Evolutionary conservation across 2,329 filamentous ascomycete genomes (phyloP), one percentile per base, ranked within the genome.

Genomic region (Dactylellina sp.): DNA sequence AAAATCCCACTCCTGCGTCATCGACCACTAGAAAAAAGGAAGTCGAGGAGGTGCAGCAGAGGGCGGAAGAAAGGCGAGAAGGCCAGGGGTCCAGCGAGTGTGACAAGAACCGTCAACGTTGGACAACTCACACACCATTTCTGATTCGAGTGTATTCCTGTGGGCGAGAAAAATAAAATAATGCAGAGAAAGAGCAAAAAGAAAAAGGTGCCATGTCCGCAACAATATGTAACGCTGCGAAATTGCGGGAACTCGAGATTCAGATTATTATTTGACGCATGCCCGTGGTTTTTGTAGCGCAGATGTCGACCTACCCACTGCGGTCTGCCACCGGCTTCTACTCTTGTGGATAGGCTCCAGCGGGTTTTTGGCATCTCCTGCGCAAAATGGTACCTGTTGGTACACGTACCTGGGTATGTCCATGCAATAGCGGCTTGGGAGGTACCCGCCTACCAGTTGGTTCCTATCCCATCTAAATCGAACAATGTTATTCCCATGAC

Each of bases 61-160:
- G 65, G 50, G 61, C 61, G 70, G 70, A 66, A 74, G 61, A 66
- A 74, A 74, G 56, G 70, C 70, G 70, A 74, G 61, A 62, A 47
- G 60, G 52, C 68, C 59, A 65, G 70, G 70, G 60, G 39, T 50
- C 47, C 61, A 16, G 24, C 32, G 25, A 55, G 61, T 62, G 61
- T 64, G 70, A 66, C 61, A 62, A 53, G 56, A 46, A 50, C 56
- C 44, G 47, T 66, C 56, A 53, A 65, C 49, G 70, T 66, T 74
- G 70, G 49, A 60, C 70, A 74, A 74, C 70, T 74, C 70, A 74
- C 68, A 74, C 61, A 56, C 61, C 56, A 37, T 32, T 55, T 46
- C 28, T 20, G 7, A 39, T 64, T 35, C 25, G 52, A 37, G 28
- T 32, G 59, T 59, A 61, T 63, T 71, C 49, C 52, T 64, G 57